Evolutionary conservation across 805 yeast genomes (phyloP).

Genomic region (Nakazawaea wyomingensis): DNA sequence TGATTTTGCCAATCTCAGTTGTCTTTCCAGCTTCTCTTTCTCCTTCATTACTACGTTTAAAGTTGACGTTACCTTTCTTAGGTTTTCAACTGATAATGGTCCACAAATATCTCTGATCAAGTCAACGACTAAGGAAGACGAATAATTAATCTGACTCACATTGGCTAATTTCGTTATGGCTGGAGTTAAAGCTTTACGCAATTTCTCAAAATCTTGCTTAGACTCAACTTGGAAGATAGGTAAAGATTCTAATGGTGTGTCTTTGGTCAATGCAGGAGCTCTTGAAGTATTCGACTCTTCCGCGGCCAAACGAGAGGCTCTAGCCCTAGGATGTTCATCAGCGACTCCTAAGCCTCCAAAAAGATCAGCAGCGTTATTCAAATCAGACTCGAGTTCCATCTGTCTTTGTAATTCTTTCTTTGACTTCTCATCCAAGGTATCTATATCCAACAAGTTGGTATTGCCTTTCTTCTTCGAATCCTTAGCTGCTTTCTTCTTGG

Average conservation of each 20-base stretch:
- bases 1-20: conserved; percentile 71
- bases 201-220: conserved; percentile 72
- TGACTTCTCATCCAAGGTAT: conserved; percentile 67
- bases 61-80: conserved; percentile 81
- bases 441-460: conserved; percentile 49
- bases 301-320: conserved; percentile 39
- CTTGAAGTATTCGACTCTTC: conserved; percentile 23
- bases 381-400: conserved; percentile 80
- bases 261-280: conserved; percentile 37
- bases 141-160: conserved; percentile 59
- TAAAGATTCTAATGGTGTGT: conserved; percentile 64
- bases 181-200: conserved; percentile 66
- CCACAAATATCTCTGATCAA: conserved; percentile 77
- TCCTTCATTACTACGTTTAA: conserved; percentile 76
- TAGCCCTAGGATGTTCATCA: conserved; percentile 52
- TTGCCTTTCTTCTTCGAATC: conserved; percentile 32
- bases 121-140: conserved; percentile 76
- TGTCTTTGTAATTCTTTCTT: conserved; percentile 66
- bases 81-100: conserved; percentile 77
- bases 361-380: conserved; percentile 88
- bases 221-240: conserved; percentile 83
- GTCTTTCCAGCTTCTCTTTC: conserved; percentile 87
- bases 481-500: conserved; percentile 18
- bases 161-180: conserved; percentile 57
- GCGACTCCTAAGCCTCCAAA: conserved; percentile 69